Evolutionary conservation across 192 early-diverging fungal species (phyloP).

Genomic region (Gryganskiella cystojenkinii): DNA sequence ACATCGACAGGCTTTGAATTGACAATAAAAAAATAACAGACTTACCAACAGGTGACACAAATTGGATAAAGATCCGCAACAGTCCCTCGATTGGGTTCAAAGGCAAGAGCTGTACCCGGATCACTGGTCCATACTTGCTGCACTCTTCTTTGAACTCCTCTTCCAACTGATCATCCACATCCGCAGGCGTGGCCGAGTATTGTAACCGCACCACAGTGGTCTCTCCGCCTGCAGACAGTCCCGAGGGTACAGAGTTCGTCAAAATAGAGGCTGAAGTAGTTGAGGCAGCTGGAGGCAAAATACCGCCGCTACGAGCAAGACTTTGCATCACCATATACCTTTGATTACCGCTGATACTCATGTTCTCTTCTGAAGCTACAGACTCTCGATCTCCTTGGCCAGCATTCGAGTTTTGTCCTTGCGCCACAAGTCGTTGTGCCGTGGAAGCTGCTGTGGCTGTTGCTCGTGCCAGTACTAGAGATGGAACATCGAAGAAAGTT

Average conservation of each 20-base stretch:
- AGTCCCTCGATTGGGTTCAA: conserved; percentile 51
- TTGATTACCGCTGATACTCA: conserved; percentile 65
- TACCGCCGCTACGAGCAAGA: conserved; percentile 54
- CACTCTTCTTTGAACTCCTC: conserved; percentile 88
- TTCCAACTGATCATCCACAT: conserved; percentile 85
- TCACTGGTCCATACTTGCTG: conserved; percentile 81
- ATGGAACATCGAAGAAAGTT: too few species aligned
- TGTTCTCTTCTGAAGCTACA: conserved; percentile 64
- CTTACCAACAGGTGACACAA: conserved; percentile 63
- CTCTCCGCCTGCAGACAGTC: conserved; percentile 8
- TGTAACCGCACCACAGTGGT: conserved; percentile 71
- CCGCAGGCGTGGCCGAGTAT: conserved; percentile 76
- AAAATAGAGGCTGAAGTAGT: too few species aligned
- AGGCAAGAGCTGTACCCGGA: conserved; percentile 42
- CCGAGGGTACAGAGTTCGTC: too few species aligned
- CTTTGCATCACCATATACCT: conserved; percentile 81
- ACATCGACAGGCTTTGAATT: not conserved
- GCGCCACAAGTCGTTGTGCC: conserved; percentile 56
- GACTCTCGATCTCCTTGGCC: conserved; percentile 51
- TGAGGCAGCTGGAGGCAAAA: conserved; percentile 14
- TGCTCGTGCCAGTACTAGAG: conserved; percentile 55
- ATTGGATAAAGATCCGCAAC: conserved; percentile 85
- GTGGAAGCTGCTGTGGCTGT: conserved; percentile 59
- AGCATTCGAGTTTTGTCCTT: conserved; percentile 44
- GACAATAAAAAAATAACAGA: not conserved